These are phyloP conservation scores for Scedosporium apiospermum DNA, from an alignment of 2,329 filamentous ascomycete species.

Conservation along the genomic window DNA sequence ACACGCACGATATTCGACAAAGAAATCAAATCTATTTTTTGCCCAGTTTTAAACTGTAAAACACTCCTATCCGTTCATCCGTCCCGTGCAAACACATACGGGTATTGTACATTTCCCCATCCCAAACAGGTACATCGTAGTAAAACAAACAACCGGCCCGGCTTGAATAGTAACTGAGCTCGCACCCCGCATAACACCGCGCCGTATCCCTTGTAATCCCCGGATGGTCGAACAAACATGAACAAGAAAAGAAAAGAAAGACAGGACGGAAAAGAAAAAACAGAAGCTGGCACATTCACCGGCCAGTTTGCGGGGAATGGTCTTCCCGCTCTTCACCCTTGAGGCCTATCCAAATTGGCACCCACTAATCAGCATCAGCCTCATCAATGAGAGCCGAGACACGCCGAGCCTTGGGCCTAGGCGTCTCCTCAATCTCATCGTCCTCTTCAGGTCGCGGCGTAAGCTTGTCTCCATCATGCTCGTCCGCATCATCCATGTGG, in stretches of 20 bases:
- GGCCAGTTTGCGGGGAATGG: background rate
- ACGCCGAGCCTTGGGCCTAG: background rate
- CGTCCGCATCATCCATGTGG: conserved; percentile 36
- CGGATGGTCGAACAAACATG: background rate
- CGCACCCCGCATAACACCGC: background rate
- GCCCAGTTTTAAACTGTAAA: background rate
- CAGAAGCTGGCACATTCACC: too few relatives aligned
- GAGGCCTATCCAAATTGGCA: background rate
- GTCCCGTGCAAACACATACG: background rate
- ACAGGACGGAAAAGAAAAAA: background rate
- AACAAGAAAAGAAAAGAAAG: background rate
- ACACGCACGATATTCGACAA: too few relatives aligned
- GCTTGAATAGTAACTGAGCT: background rate
- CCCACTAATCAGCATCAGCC: background rate
- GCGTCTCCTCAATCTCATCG: background rate
- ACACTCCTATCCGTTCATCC: background rate
- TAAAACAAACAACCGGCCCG: background rate
- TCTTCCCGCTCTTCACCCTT: background rate
- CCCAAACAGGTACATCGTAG: background rate
- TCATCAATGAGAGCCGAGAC: background rate
- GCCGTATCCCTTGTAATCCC: background rate
- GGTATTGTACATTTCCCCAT: background rate
- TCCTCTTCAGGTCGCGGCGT: background rate
- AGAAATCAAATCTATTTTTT: background rate
- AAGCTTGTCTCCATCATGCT: conserved; percentile 2